phyloP scores from a whole-genome alignment of 1,139 yeast genomes.

The Taphrina deformans region DNA sequence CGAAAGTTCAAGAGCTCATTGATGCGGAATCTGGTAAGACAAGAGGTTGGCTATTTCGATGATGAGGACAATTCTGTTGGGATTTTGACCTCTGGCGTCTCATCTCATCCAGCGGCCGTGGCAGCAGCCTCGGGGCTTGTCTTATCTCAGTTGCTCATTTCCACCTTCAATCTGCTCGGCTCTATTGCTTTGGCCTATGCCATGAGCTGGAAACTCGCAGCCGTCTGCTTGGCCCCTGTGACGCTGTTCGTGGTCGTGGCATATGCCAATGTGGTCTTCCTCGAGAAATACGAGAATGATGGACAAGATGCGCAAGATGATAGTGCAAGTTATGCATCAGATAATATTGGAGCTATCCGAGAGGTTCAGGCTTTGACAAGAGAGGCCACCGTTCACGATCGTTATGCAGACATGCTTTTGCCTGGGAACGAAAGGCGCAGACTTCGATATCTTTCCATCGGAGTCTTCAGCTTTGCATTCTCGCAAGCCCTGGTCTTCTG shows the following conservation, averaged over 20 bases:
- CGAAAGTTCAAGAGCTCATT: constrained; percentile 54
- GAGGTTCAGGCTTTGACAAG: constrained; percentile 59
- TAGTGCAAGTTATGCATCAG: constrained; percentile 54
- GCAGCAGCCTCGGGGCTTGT: constrained; percentile 51
- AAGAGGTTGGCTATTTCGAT: constrained; percentile 56
- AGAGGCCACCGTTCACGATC: constrained; percentile 54
- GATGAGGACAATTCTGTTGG: constrained; percentile 58
- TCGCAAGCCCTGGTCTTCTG: constrained; percentile 42
- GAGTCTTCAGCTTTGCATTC: constrained; percentile 47
- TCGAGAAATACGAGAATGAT: constrained; percentile 62
- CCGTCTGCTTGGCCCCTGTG: constrained; percentile 56
- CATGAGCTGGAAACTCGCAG: constrained; percentile 64
- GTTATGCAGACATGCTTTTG: constrained; percentile 55
- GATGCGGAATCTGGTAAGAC: constrained; percentile 54
- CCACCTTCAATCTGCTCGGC: constrained; percentile 53
- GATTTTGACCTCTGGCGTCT: constrained; percentile 55
- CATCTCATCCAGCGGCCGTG: constrained; percentile 60
- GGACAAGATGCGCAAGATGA: constrained; percentile 50
- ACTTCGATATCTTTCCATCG: constrained; percentile 53
- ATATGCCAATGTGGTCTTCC: constrained; percentile 78
- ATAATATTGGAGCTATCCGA: constrained; percentile 52
- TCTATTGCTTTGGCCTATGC: constrained; percentile 75
- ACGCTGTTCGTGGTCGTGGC: constrained; percentile 68
- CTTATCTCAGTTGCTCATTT: constrained; percentile 34
- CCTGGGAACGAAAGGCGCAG: constrained; percentile 53